Evolutionary conservation across 768 basidiomycete species (phyloP).

Genomic region (Zangia roseola): DNA sequence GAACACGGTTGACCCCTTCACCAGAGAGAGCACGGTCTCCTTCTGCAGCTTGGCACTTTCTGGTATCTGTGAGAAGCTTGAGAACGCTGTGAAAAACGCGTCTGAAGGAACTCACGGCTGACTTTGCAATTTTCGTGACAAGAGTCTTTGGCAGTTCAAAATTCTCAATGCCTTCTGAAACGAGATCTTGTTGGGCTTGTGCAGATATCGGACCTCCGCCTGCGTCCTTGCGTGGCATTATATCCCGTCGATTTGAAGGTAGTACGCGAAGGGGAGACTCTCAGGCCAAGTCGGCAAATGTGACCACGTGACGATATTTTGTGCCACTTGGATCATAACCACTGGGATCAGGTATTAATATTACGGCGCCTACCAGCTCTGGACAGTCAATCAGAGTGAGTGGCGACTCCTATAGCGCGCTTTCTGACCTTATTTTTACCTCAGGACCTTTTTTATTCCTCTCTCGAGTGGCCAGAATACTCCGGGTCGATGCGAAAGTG

Average conservation of each 20-base stretch:
- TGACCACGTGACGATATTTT: background rate
- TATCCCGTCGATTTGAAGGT: background rate
- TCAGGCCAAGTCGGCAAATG: slow-evolving; percentile 2
- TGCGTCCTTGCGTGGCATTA: slow-evolving; percentile 73
- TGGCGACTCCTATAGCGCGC: background rate
- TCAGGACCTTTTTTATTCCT: background rate
- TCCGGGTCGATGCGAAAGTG: slow-evolving; percentile 7
- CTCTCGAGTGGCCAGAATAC: background rate
- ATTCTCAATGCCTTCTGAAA: slow-evolving; percentile 84
- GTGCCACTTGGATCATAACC: too few species aligned
- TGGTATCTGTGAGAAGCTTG: slow-evolving; percentile 58
- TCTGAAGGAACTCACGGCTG: slow-evolving; percentile 54
- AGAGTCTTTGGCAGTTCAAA: slow-evolving; percentile 84
- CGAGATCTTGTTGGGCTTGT: slow-evolving; percentile 75
- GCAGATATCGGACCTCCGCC: slow-evolving; percentile 57
- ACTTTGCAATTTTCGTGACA: slow-evolving; percentile 83
- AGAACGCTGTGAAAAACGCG: background rate
- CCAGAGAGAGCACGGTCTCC: slow-evolving; percentile 80
- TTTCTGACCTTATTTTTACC: background rate
- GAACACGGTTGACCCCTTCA: slow-evolving; percentile 91
- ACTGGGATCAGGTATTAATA: too few species aligned
- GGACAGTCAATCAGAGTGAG: background rate
- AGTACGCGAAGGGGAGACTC: background rate
- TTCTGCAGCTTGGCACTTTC: slow-evolving; percentile 86
- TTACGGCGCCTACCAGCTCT: background rate